Evolutionary conservation across 352 stramenopile genomes (phyloP).

Genomic region (Halophytophthora polymorphica): DNA sequence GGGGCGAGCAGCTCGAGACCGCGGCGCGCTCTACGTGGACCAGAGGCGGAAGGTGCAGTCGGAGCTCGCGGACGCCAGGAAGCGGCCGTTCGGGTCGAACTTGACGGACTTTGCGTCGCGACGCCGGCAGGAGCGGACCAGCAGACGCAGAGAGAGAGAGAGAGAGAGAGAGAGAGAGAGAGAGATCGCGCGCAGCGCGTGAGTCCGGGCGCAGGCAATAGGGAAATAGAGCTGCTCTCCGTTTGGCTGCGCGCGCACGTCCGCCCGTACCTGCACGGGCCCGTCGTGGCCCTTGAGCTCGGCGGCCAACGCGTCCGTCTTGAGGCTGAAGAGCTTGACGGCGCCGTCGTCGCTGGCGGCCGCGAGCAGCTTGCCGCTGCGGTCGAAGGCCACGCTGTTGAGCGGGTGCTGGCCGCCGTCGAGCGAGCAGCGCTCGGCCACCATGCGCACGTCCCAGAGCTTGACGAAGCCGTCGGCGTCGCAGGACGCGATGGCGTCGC

Average conservation of each 20-base stretch:
- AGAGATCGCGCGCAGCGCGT: slow-evolving; percentile 11
- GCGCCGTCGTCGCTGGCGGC: slow-evolving; percentile 88
- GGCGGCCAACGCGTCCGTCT: slow-evolving; percentile 54
- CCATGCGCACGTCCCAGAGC: slow-evolving; percentile 95
- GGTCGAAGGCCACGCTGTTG: slow-evolving; percentile 91
- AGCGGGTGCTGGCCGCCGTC: slow-evolving; percentile 86
- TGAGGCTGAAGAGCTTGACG: slow-evolving; percentile 89
- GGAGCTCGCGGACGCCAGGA: slow-evolving; percentile 88
- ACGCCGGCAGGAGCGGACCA: background rate
- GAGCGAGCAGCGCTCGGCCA: slow-evolving; percentile 86
- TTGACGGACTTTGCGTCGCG: slow-evolving; percentile 68
- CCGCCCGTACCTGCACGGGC: slow-evolving; percentile 94
- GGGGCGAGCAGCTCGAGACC: slow-evolving; percentile 6
- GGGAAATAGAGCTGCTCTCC: slow-evolving; percentile 23
- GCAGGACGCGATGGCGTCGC: slow-evolving; percentile 90
- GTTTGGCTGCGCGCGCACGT: slow-evolving; percentile 17
- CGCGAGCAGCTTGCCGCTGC: slow-evolving; percentile 80
- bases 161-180: slow-evolving; percentile 15
- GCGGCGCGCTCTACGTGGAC: slow-evolving; percentile 37
- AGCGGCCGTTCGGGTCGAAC: slow-evolving; percentile 87
- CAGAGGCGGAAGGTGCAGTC: slow-evolving; percentile 93
- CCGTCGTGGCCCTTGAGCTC: slow-evolving; percentile 91
- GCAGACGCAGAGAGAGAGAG: slow-evolving; percentile 19
- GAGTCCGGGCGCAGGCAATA: slow-evolving; percentile 5
- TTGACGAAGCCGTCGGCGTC: slow-evolving; percentile 94